Conservation (phyloP, 2,329 filamentous ascomycete genomes). For the Aciculosporium take region DNA sequence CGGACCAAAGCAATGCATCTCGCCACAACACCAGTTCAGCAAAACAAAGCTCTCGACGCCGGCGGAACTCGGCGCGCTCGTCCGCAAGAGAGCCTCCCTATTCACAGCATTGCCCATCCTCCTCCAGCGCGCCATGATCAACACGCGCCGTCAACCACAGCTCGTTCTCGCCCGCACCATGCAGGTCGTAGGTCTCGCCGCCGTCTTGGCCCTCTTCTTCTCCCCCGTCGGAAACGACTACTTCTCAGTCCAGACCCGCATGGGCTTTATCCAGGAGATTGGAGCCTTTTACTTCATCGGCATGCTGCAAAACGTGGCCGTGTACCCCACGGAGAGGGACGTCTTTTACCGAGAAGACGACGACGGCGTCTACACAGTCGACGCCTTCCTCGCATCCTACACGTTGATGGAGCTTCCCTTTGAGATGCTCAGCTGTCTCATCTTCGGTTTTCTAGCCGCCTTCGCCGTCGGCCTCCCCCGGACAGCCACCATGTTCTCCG, state of each 20-base stretch:
- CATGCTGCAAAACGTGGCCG: slow-evolving; percentile 66
- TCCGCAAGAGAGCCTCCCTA: slow-evolving; percentile 48
- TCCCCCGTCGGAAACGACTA: slow-evolving; percentile 56
- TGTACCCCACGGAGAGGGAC: slow-evolving; percentile 58
- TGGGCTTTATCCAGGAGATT: slow-evolving; percentile 61
- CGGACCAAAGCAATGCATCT: slow-evolving; percentile 7
- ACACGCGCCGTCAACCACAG: slow-evolving; percentile 51
- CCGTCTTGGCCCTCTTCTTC: slow-evolving; percentile 55
- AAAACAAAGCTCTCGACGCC: slow-evolving; percentile 44
- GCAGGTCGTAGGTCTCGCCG: slow-evolving; percentile 49
- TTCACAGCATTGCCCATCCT: slow-evolving; percentile 51
- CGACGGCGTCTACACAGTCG: slow-evolving; percentile 56
- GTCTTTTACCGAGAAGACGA: slow-evolving; percentile 67
- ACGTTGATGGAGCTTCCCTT: slow-evolving; percentile 58
- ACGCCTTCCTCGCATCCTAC: slow-evolving; percentile 58
- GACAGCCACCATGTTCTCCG: slow-evolving; percentile 51
- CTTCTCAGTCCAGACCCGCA: slow-evolving; percentile 54
- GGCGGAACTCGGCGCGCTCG: slow-evolving; percentile 56
- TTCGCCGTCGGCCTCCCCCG: slow-evolving; percentile 52
- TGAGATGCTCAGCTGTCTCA: slow-evolving; percentile 48
- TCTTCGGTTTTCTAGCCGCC: slow-evolving; percentile 51
- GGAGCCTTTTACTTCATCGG: slow-evolving; percentile 60
- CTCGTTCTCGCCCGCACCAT: slow-evolving; percentile 50
- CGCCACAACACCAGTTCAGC: slow-evolving; percentile 27
- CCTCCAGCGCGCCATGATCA: slow-evolving; percentile 52